Evolutionary conservation across 2,329 filamentous ascomycete species (phyloP).

Genomic region (Fusarium proliferatum): DNA sequence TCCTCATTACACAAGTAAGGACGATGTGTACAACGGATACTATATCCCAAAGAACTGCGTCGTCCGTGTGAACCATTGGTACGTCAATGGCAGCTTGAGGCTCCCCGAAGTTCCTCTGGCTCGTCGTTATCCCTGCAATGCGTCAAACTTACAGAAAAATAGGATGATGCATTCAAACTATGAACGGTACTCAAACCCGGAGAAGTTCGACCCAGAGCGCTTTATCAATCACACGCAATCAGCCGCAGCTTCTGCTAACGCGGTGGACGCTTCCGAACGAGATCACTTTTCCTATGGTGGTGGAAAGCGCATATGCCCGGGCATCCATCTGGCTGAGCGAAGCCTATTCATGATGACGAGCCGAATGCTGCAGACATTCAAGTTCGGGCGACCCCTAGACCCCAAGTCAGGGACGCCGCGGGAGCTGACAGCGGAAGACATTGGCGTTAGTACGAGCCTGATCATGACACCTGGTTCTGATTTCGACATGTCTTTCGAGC

Average conservation of each 20-base stretch:
- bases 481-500: background rate
- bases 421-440: background rate
- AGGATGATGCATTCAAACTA: background rate
- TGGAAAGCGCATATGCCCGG: background rate
- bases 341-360: background rate
- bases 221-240: background rate
- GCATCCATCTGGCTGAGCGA: background rate
- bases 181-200: background rate
- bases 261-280: background rate
- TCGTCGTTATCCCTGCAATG: accelerated
- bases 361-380: background rate
- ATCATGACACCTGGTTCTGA: background rate
- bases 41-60: background rate
- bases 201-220: background rate
- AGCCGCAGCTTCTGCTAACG: background rate
- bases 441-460: background rate
- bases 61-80: background rate
- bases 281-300: background rate
- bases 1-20: background rate
- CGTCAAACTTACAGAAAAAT: background rate
- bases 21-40: background rate
- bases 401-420: background rate
- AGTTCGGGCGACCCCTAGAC: background rate
- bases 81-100: background rate
- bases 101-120: too few species aligned